Evolutionary conservation across 768 basidiomycete genomes (phyloP).

Genomic region (Amanita jacksonii): DNA sequence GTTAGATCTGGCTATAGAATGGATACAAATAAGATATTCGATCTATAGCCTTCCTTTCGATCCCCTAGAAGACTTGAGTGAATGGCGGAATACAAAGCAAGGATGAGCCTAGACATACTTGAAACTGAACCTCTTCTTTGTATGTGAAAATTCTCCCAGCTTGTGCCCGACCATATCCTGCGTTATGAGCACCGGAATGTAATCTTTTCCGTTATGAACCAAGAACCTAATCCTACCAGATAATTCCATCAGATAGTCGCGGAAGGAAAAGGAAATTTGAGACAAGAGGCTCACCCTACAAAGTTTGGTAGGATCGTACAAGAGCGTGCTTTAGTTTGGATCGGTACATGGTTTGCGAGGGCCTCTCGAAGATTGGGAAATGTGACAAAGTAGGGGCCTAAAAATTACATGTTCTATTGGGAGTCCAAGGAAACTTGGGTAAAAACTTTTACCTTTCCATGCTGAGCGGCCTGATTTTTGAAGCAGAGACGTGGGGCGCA

Average conservation of each 20-base stretch:
- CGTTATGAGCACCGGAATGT: conserved; percentile 75
- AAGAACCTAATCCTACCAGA: conserved; percentile 65
- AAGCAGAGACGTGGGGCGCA: conserved; percentile 55
- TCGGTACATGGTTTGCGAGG: conserved; percentile 70
- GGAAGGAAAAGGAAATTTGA: neutral
- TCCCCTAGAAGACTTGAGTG: neutral
- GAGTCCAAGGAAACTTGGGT: neutral
- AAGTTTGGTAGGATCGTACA: conserved; percentile 95
- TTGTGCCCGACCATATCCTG: conserved; percentile 99
- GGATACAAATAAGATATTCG: neutral
- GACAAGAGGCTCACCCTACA: conserved; percentile 60
- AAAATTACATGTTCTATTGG: neutral
- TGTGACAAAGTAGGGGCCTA: conserved; percentile 91
- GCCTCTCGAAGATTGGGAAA: conserved; percentile 85
- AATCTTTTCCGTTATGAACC: conserved; percentile 93
- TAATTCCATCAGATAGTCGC: neutral
- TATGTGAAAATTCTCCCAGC: conserved; percentile 88
- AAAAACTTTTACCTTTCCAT: conserved; percentile 57
- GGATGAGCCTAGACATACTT: conserved; percentile 65
- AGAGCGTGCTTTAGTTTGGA: conserved; percentile 78
- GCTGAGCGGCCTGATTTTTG: conserved; percentile 65
- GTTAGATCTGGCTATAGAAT: conserved; percentile 11
- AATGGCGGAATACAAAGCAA: too few relatives aligned
- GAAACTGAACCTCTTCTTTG: conserved; percentile 79
- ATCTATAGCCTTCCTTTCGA: neutral